Evolutionary conservation across 805 yeast species (phyloP), one percentile per base, ranked within the genome.

Genomic region (Metschnikowia borealis): DNA sequence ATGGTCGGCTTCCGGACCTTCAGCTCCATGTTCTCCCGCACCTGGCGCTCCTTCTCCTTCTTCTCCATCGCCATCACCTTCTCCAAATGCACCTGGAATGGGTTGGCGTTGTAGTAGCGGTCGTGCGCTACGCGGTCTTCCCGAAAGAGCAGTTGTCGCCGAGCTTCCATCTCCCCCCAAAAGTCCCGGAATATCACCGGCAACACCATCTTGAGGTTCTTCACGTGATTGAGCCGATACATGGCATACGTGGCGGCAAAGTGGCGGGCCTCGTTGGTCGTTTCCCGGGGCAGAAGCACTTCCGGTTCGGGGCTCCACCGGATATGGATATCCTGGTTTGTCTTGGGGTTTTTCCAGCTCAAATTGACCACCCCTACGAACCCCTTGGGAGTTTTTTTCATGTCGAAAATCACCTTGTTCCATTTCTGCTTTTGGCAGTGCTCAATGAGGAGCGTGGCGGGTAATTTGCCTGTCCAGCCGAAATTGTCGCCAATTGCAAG

Each of bases 381-480:
- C 0, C 96, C 95, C 43, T 59, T 62, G 38, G 54, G 44, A 6
- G 56, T 52, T 54, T 67, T 63, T 40, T 69, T 77, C 87, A 85
- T 84, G 44, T 87, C 91, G 57, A 89, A 88, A 20, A 79, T 83
- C 3, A 89, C 95, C 56, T 84, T 85, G 51, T 84, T 85, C 99
- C 99, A 92, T 67, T 89, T 89, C 52, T 80, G 82, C 63, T 85
- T 87, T 64, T 89, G 97, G 54, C 94, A 87, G 55, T 83, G 85
- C 62, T 92, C 99, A 61, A 89, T 89, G 4, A 92, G 75, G 15
- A 92, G 67, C 0, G 94, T 83, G 2, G 87, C 89, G 0, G 99
- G 98, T 14, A 92, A 73, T 60, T 92, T 92, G 1, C 99, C 99
- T 0, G 97, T 90, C 97, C 97, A 90, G 29, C 92, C 89, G 41